Conservation (phyloP, 106 monocot species). For the Apostasia ramifera region DNA sequence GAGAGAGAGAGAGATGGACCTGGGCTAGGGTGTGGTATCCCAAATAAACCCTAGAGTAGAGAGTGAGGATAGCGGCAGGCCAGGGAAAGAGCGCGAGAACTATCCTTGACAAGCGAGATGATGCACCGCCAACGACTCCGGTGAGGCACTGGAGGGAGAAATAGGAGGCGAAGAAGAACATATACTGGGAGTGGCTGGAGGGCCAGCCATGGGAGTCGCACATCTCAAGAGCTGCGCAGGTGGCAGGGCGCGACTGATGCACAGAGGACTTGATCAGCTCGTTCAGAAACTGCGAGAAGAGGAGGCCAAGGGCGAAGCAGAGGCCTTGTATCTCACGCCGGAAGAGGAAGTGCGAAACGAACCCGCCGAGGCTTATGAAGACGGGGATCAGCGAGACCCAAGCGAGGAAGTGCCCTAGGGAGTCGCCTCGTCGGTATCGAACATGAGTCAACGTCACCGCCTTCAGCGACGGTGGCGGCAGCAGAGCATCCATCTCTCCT, state of each 20-base stretch:
- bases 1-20: conserved; percentile 20
- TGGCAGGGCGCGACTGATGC: conserved; percentile 78
- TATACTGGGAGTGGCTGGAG: conserved; percentile 94
- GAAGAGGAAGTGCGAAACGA: conserved; percentile 94
- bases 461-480: conserved; percentile 35
- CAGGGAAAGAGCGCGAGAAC: conserved; percentile 47
- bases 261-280: conserved; percentile 91
- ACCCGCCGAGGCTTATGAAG: conserved; percentile 92
- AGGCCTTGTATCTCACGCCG: conserved; percentile 91
- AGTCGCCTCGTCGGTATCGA: conserved; percentile 77
- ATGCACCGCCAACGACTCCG: conserved; percentile 1
- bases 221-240: conserved; percentile 73
- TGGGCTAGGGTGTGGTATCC: conserved; percentile 92
- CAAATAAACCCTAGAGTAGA: conserved; percentile 95
- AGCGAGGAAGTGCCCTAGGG: conserved; percentile 77
- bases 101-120: conserved; percentile 15
- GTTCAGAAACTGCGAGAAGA: conserved; percentile 85
- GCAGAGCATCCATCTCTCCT: not conserved
- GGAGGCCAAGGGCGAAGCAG: conserved; percentile 70
- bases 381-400: conserved; percentile 94
- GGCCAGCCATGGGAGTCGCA: conserved; percentile 99
- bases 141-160: conserved; percentile 51
- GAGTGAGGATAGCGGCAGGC: conserved; percentile 71
- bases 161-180: conserved; percentile 94
- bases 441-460: conserved; percentile 93